Base-by-base conservation (phyloP, 2,329 filamentous ascomycete species). In the Ophiocordyceps camponoti-saundersi region DNA sequence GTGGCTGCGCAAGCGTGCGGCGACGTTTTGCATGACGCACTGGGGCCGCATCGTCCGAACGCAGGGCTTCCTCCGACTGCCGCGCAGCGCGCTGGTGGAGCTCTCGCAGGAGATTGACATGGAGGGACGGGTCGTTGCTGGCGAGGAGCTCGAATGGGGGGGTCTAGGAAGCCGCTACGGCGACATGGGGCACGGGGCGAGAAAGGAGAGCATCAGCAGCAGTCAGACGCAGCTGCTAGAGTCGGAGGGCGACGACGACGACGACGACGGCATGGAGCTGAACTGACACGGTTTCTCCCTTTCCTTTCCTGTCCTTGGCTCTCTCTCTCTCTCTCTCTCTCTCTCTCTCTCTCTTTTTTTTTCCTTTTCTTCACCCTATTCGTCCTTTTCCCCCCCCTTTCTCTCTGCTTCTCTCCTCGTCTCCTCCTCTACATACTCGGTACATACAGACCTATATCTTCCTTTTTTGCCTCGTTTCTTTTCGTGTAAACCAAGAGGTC, bases 1-100 rank as follows among this genome's bases (percentile, higher is more conserved):
- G 46, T 95, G 89, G 88, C 73, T 98, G 39, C 85, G 88, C 61
- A 85, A 85, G 55, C 81, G 90, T 46, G 87, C 92, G 0, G 89
- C 89, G 0, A 73, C 72, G 44, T 96, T 93, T 64, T 95, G 88
- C 59, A 77, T 98, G 63, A 83, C 82, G 39, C 86, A 96, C 62
- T 98, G 92, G 88, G 92, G 92, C 46, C 80, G 92, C 44, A 79
- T 98, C 26, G 92, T 96, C 21, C 80, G 92, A 18, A 95, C 89
- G 0, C 75, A 82, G 32, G 89, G 85, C 1, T 98, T 96, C 68
- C 73, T 88, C 49, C 80, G 77, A 45, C 71, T 98, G 34, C 86
- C 82, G 48, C 81, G 85, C 47, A 70, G 75, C 46, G 85, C 86
- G 21, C 71, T 98, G 48, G 83, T 96, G 48, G 90, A 95, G 58